Conservation (phyloP, 805 yeast genomes). For the Kodamaea kakaduensis region DNA sequence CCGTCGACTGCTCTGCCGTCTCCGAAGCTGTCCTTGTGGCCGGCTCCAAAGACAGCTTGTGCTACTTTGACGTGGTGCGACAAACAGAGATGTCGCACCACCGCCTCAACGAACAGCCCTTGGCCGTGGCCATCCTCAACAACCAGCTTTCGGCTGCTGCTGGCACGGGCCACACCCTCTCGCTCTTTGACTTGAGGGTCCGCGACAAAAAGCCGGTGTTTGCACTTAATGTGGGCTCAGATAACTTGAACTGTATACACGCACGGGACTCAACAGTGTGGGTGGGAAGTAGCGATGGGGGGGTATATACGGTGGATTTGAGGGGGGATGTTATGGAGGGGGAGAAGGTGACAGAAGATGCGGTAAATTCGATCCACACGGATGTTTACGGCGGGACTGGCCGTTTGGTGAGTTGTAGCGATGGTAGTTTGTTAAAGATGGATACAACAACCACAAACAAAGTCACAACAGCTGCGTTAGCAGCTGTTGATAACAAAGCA, state of each 20-base stretch:
- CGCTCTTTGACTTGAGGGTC: constrained; percentile 23
- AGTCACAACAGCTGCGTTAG: no score
- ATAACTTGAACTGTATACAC: constrained; percentile 20
- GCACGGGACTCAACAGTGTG: constrained; percentile 6
- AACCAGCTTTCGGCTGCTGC: constrained; percentile 20
- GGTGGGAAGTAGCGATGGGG: constrained; percentile 23
- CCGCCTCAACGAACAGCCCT: constrained; percentile 14
- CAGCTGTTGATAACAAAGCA: no score
- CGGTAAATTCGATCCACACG: constrained; percentile 7
- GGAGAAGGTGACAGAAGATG: constrained; percentile 3
- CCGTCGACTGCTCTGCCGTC: constrained; percentile 18
- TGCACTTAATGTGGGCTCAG: constrained; percentile 18
- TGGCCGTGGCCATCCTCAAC: constrained; percentile 19
- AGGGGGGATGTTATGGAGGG: constrained; percentile 12
- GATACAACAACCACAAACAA: neutral
- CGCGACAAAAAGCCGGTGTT: constrained; percentile 12
- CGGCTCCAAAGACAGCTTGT: constrained; percentile 16
- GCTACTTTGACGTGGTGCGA: constrained; percentile 20
- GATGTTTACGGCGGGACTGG: neutral
- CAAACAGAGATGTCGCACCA: constrained; percentile 8
- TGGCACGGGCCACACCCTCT: constrained; percentile 22
- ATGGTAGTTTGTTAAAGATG: no score
- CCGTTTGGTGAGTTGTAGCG: constrained; percentile 2
- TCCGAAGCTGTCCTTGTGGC: constrained; percentile 14
- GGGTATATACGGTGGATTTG: constrained; percentile 21